Base-by-base conservation (phyloP, 768 basidiomycete species). In the Trametopsis cervina region DNA sequence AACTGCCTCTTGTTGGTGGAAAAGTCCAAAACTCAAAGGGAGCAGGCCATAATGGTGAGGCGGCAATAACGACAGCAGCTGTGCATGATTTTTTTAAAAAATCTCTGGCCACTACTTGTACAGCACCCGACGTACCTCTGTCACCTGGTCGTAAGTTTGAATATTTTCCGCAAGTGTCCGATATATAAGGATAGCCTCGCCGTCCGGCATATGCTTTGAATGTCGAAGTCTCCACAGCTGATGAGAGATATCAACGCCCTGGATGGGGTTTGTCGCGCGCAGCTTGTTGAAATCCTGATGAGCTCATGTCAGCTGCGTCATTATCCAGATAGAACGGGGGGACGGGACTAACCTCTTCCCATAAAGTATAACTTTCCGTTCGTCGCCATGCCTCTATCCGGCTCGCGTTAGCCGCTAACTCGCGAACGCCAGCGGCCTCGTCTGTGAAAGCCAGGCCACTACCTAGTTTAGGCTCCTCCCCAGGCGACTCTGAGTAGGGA, bases 351-450 rank as follows among this genome's bases (percentile, higher is more conserved):
- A 94, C 94, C 65, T 69, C 66, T 47, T 81, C 74, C 57, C 72
- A 85, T 52, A 87, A 77, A 46, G 78, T 74, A 64, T 97, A 96
- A 46, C 78, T 82, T 53, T 78, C 80, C 4, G 89, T 95, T 60
- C 77, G 77, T 53, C 88, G 72, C 95, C 95, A 99, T 6, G 85
- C 94, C 60, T 98, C 96, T 33, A 98, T 91, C 27, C 95, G 78
- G 57, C 81, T 80, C 1, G 83, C 80, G 55, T 93, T 92, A 25
- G 74, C 71, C 36, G 74, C 71, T 46, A 96, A 70, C 61, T 99
- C 95, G 53, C 76, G 78, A 50, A 72, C 57, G 39, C 80, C 80
- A 11, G 72, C 64, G 0, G 62, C 62, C 18, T 95, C 92, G 48
- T 95, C 92, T 12, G 68, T 63, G 59, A 93, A 91, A 4, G 82